phyloP scores from a whole-genome alignment of 495 filamentous ascomycete species.

The Lasiosphaeriaceae sp. region DNA sequence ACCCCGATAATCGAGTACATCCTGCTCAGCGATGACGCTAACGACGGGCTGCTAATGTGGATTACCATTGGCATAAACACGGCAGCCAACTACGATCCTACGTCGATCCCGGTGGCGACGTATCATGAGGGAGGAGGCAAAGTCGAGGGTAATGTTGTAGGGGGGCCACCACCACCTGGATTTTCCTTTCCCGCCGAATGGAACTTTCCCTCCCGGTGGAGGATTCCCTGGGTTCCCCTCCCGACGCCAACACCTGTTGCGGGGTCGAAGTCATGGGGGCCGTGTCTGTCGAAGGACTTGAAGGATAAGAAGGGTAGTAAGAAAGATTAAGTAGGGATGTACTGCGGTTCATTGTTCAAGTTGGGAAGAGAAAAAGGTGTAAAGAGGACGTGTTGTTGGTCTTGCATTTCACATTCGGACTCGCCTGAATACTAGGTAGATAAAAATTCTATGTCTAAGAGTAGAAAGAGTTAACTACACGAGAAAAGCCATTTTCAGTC shows the following conservation, averaged over 20 bases:
- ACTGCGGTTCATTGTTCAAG: no score
- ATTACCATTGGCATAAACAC: slow-evolving; percentile 52
- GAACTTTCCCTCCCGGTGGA: no score
- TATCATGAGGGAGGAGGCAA: not conserved
- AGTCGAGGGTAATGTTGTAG: not conserved
- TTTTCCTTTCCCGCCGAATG: not conserved
- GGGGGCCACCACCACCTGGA: not conserved
- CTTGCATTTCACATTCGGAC: no score
- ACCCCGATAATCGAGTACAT: slow-evolving; percentile 55
- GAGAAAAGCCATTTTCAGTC: no score
- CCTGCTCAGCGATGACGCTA: slow-evolving; percentile 46
- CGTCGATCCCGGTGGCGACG: not conserved
- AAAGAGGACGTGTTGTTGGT: no score
- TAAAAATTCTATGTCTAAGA: no score
- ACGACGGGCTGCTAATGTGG: slow-evolving; percentile 54
- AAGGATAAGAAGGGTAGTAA: not conserved
- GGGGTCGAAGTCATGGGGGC: not conserved
- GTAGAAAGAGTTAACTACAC: no score
- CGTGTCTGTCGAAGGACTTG: not conserved
- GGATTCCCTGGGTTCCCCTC: not conserved
- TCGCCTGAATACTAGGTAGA: no score
- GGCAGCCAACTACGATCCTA: not conserved
- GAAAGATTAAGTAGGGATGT: not conserved
- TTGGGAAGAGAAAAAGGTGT: no score
- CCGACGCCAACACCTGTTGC: not conserved